Evolutionary conservation across 352 stramenopile species (phyloP).

Genomic region (Globisporangium lucens): DNA sequence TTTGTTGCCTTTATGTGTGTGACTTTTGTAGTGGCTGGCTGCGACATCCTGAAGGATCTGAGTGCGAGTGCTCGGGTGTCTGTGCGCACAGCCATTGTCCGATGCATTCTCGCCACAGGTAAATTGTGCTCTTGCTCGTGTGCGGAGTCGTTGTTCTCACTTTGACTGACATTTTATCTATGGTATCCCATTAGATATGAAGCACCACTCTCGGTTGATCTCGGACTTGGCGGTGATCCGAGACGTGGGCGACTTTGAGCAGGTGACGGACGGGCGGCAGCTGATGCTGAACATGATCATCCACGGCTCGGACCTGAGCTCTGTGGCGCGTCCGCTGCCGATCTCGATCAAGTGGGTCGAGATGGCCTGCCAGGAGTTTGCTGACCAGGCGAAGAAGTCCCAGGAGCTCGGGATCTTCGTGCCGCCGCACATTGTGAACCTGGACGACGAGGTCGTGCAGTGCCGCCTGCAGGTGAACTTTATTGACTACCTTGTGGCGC

Average conservation of each 20-base stretch:
- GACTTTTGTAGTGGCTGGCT: constrained; percentile 32
- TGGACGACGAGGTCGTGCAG: constrained; percentile 63
- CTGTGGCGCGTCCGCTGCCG: constrained; percentile 42
- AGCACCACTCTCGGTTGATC: constrained; percentile 74
- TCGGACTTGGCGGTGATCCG: constrained; percentile 43
- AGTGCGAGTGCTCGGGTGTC: constrained; percentile 40
- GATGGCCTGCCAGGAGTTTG: constrained; percentile 77
- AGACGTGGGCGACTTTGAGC: constrained; percentile 50
- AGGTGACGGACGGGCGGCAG: constrained; percentile 58
- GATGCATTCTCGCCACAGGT: constrained; percentile 69
- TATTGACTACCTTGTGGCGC: constrained; percentile 80
- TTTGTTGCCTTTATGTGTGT: neutral
- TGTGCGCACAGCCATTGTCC: constrained; percentile 60
- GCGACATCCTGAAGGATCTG: constrained; percentile 58
- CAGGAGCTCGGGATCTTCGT: constrained; percentile 56
- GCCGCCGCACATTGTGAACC: constrained; percentile 68
- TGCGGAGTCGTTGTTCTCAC: neutral
- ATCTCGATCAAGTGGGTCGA: constrained; percentile 69
- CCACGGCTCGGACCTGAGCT: constrained; percentile 70
- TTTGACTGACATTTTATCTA: neutral
- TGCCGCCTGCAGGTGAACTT: constrained; percentile 81
- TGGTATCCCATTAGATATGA: constrained; percentile 46
- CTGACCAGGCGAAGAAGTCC: constrained; percentile 58
- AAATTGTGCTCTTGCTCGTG: neutral
- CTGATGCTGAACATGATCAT: constrained; percentile 85